Evolutionary conservation across 306 rosid genomes (phyloP), one percentile per base, ranked within the genome.

Genomic region (Oemleria cerasiformis): DNA sequence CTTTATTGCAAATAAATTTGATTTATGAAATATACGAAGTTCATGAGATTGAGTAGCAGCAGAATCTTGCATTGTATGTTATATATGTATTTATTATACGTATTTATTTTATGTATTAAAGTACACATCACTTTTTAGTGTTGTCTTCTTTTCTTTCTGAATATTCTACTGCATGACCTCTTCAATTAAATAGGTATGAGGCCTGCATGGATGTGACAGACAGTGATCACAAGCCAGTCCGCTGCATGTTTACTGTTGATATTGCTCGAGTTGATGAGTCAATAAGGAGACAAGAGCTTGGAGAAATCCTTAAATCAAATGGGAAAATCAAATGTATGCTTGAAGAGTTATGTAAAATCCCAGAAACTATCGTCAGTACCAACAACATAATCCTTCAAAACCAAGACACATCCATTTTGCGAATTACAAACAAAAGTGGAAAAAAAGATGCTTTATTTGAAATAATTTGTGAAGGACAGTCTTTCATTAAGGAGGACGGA

Each of bases 181-280:
- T 69, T 65, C 65, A 71, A 40, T 79, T 78, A 62, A 66, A 78
- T 48, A 94, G 98, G 91, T 94, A 94, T 5, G 95, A 94, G 65
- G 98, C 96, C 58, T 89, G 96, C 85, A 91, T 91, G 98, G 97
- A 89, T 82, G 97, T 94, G 81, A 89, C 97, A 4, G 97, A 91
- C 82, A 94, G 98, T 72, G 98, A 94, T 79, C 98, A 94, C 83
- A 94, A 94, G 82, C 98, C 98, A 30, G 98, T 94, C 73, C 96
- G 97, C 62, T 89, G 94, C 86, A 83, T 94, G 73, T 91, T 94
- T 77, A 67, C 85, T 47, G 84, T 88, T 51, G 93, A 91, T 71
- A 78, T 94, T 78, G 96, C 98, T 65, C 87, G 96, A 83, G 91
- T 94, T 59, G 96, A 94, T 65, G 97, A 94, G 72, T 87, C 97